A percentile compares a stretch with the other conserved stretches of the same genome.
phyloP scores from a whole-genome alignment of 1,284 basidiomycete genomes.

The Farysia itapuensis region DNA sequence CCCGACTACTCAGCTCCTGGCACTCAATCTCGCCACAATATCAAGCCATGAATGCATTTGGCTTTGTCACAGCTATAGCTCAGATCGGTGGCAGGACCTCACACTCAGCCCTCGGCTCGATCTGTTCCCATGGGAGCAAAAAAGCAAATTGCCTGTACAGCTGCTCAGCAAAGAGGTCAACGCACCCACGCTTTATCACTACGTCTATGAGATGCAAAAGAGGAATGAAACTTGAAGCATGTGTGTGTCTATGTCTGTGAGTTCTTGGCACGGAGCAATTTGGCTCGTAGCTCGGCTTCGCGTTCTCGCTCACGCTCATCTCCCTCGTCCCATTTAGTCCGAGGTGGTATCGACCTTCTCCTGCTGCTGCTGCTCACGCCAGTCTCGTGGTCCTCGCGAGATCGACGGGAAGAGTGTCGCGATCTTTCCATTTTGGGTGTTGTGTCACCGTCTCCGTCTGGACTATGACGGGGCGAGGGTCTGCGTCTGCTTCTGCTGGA shows the following conservation, averaged over 20 bases:
- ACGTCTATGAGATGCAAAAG: slow-evolving; percentile 14
- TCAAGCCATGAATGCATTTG: slow-evolving; percentile 2
- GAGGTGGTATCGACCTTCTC: no score
- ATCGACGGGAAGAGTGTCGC: not conserved
- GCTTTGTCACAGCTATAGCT: slow-evolving; percentile 31
- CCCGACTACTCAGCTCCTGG: slow-evolving; percentile 13
- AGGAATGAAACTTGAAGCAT: not conserved
- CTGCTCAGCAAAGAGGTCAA: slow-evolving; percentile 1
- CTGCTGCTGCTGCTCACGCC: no score
- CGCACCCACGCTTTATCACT: slow-evolving; percentile 18
- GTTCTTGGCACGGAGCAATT: slow-evolving; percentile 10
- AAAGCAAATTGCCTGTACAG: slow-evolving; percentile 4
- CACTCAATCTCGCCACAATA: slow-evolving; percentile 2
- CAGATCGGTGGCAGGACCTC: slow-evolving; percentile 13
- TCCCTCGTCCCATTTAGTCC: not conserved
- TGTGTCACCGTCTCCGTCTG: not conserved
- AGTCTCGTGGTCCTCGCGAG: not conserved
- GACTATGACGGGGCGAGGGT: not conserved
- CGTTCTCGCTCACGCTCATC: not conserved
- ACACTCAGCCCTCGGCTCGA: not conserved
- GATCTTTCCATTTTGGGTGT: slow-evolving; percentile 1
- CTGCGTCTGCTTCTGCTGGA: no score
- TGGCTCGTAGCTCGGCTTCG: slow-evolving; percentile 11
- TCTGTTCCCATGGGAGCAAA: slow-evolving; percentile 4
- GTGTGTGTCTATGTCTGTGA: not conserved